Conservation (phyloP, 768 basidiomycete species). For the Podaxis mareebaensis region DNA sequence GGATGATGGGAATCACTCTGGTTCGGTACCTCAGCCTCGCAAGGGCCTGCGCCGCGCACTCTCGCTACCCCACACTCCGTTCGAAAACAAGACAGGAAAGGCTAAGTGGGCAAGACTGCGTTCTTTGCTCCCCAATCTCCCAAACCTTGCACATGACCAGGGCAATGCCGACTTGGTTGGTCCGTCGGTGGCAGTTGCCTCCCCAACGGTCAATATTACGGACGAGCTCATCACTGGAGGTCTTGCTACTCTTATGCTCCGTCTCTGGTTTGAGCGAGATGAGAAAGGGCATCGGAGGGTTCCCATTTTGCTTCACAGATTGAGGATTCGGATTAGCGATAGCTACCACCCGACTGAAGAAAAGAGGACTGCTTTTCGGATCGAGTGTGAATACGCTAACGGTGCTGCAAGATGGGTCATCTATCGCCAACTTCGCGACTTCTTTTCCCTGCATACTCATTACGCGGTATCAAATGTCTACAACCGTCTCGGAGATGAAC, state of each 20-base stretch:
- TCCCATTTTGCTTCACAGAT: conserved; percentile 75
- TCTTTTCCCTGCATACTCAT: conserved; percentile 86
- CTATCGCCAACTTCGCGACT: conserved; percentile 92
- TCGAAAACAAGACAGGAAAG: conserved; percentile 22
- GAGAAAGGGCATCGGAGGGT: conserved; percentile 82
- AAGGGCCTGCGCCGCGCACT: conserved; percentile 30
- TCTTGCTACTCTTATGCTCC: conserved; percentile 74
- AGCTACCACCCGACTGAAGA: conserved; percentile 80
- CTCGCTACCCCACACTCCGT: conserved; percentile 32
- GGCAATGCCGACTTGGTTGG: conserved; percentile 28
- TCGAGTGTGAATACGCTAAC: conserved; percentile 96
- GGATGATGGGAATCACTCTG: neutral
- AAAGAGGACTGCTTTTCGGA: conserved; percentile 80
- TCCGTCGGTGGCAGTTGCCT: conserved; percentile 48
- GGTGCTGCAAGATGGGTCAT: conserved; percentile 92
- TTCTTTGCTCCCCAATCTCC: conserved; percentile 62
- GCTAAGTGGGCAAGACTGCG: conserved; percentile 67
- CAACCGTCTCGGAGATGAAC: conserved; percentile 65
- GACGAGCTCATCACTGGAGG: conserved; percentile 83
- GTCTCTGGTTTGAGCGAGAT: conserved; percentile 85
- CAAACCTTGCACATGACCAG: conserved; percentile 30
- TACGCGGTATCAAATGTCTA: conserved; percentile 85
- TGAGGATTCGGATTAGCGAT: conserved; percentile 84
- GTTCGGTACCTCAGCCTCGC: conserved; percentile 18
- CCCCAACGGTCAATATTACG: conserved; percentile 67